Conservation (phyloP, 768 basidiomycete genomes). For the Suillus occidentalis region DNA sequence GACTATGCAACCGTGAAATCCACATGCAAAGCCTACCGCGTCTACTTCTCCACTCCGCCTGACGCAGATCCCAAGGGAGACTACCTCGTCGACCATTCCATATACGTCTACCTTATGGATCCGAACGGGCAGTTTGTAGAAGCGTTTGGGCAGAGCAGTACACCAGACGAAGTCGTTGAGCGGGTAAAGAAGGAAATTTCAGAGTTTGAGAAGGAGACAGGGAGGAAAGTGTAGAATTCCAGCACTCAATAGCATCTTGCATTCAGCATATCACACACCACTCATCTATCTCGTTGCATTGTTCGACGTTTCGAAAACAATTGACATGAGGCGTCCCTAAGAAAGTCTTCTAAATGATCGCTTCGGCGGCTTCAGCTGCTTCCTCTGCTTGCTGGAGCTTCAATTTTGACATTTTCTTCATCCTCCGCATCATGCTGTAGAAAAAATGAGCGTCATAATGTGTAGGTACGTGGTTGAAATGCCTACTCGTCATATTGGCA, state of each 20-base stretch:
- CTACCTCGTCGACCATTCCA: slow-evolving; percentile 96
- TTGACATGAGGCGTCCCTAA: not conserved
- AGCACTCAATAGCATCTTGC: slow-evolving; percentile 2
- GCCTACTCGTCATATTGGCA: slow-evolving; percentile 91
- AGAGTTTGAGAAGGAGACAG: slow-evolving; percentile 40
- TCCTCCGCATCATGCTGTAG: slow-evolving; percentile 78
- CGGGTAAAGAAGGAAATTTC: slow-evolving; percentile 56
- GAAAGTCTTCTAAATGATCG: slow-evolving; percentile 2
- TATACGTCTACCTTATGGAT: slow-evolving; percentile 98
- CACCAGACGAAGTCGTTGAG: slow-evolving; percentile 63
- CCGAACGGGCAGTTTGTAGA: slow-evolving; percentile 93
- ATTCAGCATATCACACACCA: slow-evolving; percentile 9
- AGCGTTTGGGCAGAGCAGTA: slow-evolving; percentile 87
- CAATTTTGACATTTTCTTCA: slow-evolving; percentile 79
- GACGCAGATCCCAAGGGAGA: slow-evolving; percentile 85
- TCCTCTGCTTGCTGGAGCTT: slow-evolving; percentile 50
- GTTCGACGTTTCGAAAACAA: not conserved
- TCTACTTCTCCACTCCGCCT: slow-evolving; percentile 97
- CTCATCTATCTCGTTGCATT: slow-evolving; percentile 13
- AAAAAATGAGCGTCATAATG: slow-evolving; percentile 4
- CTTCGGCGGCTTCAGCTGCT: slow-evolving; percentile 24
- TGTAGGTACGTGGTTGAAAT: slow-evolving; percentile 3
- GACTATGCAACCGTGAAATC: slow-evolving; percentile 82
- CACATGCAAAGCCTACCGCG: slow-evolving; percentile 92
- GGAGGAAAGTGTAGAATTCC: slow-evolving; percentile 28